Base-by-base conservation (phyloP, 768 basidiomycete genomes). In the Agrocybe praecox region DNA sequence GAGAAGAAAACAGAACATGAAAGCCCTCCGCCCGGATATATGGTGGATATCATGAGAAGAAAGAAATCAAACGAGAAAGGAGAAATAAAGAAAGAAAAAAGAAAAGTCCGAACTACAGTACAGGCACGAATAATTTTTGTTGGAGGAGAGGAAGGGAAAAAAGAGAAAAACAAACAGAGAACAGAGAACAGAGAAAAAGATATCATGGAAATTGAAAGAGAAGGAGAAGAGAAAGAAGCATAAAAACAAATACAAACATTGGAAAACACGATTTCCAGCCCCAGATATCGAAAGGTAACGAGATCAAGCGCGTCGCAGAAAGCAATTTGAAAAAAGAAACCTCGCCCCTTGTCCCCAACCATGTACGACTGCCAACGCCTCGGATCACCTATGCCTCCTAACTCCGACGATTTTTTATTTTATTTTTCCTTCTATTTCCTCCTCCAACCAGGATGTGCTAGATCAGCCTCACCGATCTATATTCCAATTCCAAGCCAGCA, bases 221-320 rank as follows among this genome's bases (percentile, higher is more conserved):
- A 21, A 29, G 17, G 49, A 40, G 42, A 22, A 59, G 45, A 50
- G 42, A 53, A 26, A 21, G 43, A 53, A 53, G 53, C 42, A 54
- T 19, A 43, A 50, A 53, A 33, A 42, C 26, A 48, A 33, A 44
- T 53, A 24, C 32, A 34, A 49, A 45, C n/a, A 49, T 47, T 51
- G 40, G 17, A 50, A 29, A 36, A 22, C 29, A 53, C 46, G 24
- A 51, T 29, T 6, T 46, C 18, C 15, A 34, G 7, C 19, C 49
- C 12, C 24, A 19, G 44, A 21, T 19, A 51, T 43, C 36, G 45
- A 26, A n/a, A n/a, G 51, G 48, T 49, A 21, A 59, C 18, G 53
- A 42, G 42, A 57, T 23, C 33, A 42, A 19, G 0, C 23, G 42
- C 22, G 33, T 32, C 23, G 17, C 32, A 14, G 45, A 29, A 12